Evolutionary conservation across 2,329 filamentous ascomycete species (phyloP).

Genomic region (Chaetomiaceae sp.): DNA sequence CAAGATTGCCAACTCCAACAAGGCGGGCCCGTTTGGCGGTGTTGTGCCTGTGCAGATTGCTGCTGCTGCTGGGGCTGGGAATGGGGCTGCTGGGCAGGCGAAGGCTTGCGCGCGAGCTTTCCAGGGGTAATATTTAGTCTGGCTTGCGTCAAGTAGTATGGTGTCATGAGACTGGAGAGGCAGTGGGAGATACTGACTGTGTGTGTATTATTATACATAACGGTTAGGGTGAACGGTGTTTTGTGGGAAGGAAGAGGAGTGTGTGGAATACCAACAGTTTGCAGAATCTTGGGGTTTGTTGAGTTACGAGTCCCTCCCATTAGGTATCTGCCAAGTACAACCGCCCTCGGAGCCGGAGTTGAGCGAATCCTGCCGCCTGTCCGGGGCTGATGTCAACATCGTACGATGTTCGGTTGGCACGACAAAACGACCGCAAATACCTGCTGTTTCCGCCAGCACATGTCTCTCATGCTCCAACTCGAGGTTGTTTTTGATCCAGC

Average conservation of each 20-base stretch:
- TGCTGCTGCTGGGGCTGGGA: constrained; percentile 7
- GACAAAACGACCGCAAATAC: background rate
- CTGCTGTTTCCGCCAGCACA: background rate
- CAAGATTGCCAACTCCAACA: constrained; percentile 40
- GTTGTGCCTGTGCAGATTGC: constrained; percentile 39
- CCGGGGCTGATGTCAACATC: constrained; percentile 14
- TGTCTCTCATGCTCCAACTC: background rate
- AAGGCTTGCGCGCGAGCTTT: background rate
- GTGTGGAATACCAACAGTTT: too few species aligned
- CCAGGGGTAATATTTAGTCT: background rate
- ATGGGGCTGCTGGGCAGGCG: background rate
- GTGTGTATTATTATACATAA: too few species aligned
- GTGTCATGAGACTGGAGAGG: too few species aligned
- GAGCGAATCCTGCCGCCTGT: background rate
- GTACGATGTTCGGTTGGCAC: constrained; percentile 10
- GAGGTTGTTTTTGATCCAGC: too few species aligned
- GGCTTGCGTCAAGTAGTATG: too few species aligned
- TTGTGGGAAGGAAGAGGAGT: too few species aligned
- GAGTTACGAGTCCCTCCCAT: too few species aligned
- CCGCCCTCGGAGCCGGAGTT: background rate
- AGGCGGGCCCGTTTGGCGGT: constrained; percentile 40
- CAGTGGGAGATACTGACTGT: too few species aligned
- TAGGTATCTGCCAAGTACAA: constrained; percentile 28
- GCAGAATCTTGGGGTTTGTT: too few species aligned
- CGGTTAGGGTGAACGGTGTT: too few species aligned